phyloP scores from a whole-genome alignment of 371 early-diverging fungal genomes.

The Haplosporangium sp. region DNA sequence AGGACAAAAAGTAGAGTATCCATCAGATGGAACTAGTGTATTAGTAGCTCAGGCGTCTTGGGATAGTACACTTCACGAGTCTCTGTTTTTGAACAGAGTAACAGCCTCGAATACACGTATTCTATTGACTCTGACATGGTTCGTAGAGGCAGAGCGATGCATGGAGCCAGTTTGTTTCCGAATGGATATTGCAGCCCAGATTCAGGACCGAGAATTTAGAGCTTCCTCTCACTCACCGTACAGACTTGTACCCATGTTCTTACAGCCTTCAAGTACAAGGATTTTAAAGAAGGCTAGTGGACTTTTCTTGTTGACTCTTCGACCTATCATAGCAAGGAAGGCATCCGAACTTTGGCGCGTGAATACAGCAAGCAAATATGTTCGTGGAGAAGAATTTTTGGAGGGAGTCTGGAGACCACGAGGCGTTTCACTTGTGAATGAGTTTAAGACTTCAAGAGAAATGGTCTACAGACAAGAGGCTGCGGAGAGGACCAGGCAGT shows the following conservation, averaged over 20 bases:
- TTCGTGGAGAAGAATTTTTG: conserved; percentile 88
- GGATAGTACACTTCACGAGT: conserved; percentile 89
- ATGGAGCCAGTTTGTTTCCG: conserved; percentile 68
- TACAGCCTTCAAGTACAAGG: conserved; percentile 28
- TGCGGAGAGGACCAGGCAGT: conserved; percentile 66
- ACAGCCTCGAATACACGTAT: conserved; percentile 74
- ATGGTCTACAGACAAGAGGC: conserved; percentile 57
- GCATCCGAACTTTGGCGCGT: conserved; percentile 80
- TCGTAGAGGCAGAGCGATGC: conserved; percentile 72
- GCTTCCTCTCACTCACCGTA: conserved; percentile 18
- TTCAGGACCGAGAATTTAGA: conserved; percentile 62
- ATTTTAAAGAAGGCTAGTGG: conserved; percentile 65
- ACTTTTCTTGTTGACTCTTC: conserved; percentile 67
- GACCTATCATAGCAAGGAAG: conserved; percentile 71
- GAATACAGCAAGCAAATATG: conserved; percentile 84
- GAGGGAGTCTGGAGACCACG: conserved; percentile 79
- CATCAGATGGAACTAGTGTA: conserved; percentile 75
- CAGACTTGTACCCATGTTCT: conserved; percentile 52
- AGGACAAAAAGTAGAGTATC: conserved; percentile 62
- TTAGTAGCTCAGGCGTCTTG: conserved; percentile 75
- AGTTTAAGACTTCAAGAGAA: conserved; percentile 64
- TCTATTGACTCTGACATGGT: conserved; percentile 68
- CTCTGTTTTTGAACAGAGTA: conserved; percentile 77
- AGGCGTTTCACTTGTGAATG: conserved; percentile 78
- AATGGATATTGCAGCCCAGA: conserved; percentile 76